Base-by-base conservation (phyloP, 2,329 filamentous ascomycete species). In the Fusarium sp. region DNA sequence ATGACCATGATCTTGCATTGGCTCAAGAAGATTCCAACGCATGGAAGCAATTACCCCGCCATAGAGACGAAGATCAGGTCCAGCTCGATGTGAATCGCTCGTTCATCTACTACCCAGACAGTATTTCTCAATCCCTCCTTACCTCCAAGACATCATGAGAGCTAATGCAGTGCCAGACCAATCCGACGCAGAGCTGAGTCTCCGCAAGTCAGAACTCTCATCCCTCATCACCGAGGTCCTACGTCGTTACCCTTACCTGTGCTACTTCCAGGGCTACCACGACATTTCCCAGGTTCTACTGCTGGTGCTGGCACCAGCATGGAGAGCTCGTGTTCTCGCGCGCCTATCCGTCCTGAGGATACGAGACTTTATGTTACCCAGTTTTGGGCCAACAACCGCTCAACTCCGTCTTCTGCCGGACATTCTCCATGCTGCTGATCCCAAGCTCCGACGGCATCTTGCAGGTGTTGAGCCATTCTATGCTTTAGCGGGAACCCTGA, bases 201-300 rank as follows among this genome's bases (percentile, higher is more conserved):
- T 82, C 48, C 92, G 93, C 79, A 98, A 96, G 80, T 81, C 87
- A 62, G 91, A 96, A 79, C 89, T 99, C 5, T 96, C 91, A 13
- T 85, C 90, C 72, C 87, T 99, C 57, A 98, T 99, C 78, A 90
- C 90, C 58, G 89, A 93, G 73, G 90, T 97, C 20, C 89, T 99
- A 51, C 92, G 97, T 60, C 89, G 89, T 39, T 89, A 97, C 78
- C 94, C 95, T 22, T 91, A 92, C 81, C 90, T 99, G 41, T 94
- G 91, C 85, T 99, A 99, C 84, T 99, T 99, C 82, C 96, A 99
- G 85, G 96, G 96, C 81, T 99, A 97, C 82, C 96, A 99, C 83
- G 96, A 99, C 84, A 98, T 99, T 79, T 96, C 94, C 77, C 97
- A 99, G 84, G 96, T 99, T 30, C 88, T 99, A 68, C 89, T 98